These are phyloP conservation scores for Rhodotorula sphaerocarpa DNA, from an alignment of 768 basidiomycete species.

Conservation along the genomic window DNA sequence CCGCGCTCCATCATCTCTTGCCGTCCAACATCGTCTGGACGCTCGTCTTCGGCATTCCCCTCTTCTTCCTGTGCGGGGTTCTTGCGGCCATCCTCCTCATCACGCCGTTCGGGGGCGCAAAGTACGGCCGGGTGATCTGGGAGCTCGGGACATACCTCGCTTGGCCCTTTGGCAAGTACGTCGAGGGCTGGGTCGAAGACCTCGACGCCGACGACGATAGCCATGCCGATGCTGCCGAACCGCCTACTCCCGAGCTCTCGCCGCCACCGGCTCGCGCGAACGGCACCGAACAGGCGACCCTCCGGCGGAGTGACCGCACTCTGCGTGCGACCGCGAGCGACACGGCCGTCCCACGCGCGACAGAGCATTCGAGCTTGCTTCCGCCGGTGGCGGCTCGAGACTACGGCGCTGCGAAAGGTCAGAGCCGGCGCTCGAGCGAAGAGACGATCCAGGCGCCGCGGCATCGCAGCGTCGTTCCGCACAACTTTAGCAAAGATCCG, in stretches of 20 bases:
- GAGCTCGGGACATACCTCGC: constrained; percentile 92
- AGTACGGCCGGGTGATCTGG: constrained; percentile 74
- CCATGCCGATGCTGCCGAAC: constrained; percentile 12
- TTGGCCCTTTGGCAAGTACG: constrained; percentile 97
- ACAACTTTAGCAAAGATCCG: constrained; percentile 20
- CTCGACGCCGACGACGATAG: constrained; percentile 40
- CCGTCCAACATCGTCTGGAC: constrained; percentile 94
- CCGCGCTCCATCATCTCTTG: constrained; percentile 82
- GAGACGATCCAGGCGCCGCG: constrained; percentile 20
- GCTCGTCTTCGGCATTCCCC: constrained; percentile 85
- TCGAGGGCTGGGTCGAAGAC: constrained; percentile 60
- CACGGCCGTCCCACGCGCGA: constrained; percentile 45
- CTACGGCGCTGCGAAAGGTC: neutral
- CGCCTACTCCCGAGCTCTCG: neutral
- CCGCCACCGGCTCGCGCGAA: too few relatives aligned
- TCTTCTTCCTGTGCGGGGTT: constrained; percentile 61
- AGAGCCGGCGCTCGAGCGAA: constrained; percentile 18
- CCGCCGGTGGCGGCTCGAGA: neutral
- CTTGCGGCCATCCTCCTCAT: constrained; percentile 62
- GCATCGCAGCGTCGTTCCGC: neutral
- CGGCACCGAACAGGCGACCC: constrained; percentile 31
- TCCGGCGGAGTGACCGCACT: constrained; percentile 41
- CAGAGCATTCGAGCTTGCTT: constrained; percentile 1
- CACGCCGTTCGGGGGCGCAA: constrained; percentile 70
- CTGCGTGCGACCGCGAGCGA: constrained; percentile 41